These are phyloP conservation scores for Komagataella ulmi DNA, from an alignment of 805 yeast species.

Conservation along the genomic window DNA sequence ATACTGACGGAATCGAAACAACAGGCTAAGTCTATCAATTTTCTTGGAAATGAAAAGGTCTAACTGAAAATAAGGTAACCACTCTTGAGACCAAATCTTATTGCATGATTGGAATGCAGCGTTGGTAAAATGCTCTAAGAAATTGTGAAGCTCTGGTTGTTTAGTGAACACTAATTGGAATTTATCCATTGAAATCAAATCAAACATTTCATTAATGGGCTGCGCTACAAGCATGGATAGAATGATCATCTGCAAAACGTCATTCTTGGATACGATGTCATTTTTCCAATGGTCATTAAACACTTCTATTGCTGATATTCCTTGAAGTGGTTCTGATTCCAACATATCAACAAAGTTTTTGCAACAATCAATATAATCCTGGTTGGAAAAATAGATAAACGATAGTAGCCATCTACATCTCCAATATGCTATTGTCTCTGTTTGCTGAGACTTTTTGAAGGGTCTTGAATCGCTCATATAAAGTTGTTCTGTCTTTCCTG, in stretches of 20 bases:
- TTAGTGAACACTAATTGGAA: neutral
- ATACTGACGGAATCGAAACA: constrained; percentile 14
- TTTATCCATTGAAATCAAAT: neutral
- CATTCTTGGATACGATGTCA: neutral
- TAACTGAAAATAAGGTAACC: neutral
- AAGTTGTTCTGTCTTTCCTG: neutral
- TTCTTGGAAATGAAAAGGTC: neutral
- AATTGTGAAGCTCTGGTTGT: neutral
- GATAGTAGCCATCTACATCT: constrained; percentile 15
- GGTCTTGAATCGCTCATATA: neutral
- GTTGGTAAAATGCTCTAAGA: neutral
- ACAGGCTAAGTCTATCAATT: neutral
- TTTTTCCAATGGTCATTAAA: constrained; percentile 2
- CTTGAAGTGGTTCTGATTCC: neutral
- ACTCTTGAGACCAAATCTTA: neutral
- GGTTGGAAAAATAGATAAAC: constrained; percentile 11
- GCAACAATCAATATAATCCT: constrained; percentile 12
- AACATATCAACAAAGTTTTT: constrained; percentile 9
- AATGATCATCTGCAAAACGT: neutral
- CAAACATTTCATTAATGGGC: neutral
- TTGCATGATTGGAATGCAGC: neutral
- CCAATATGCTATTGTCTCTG: constrained; percentile 14
- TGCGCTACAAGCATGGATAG: constrained; percentile 1
- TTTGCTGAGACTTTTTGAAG: neutral
- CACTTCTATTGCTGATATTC: neutral